phyloP scores from a whole-genome alignment of 257 asterid genomes.

The Solanum tacnaense region DNA sequence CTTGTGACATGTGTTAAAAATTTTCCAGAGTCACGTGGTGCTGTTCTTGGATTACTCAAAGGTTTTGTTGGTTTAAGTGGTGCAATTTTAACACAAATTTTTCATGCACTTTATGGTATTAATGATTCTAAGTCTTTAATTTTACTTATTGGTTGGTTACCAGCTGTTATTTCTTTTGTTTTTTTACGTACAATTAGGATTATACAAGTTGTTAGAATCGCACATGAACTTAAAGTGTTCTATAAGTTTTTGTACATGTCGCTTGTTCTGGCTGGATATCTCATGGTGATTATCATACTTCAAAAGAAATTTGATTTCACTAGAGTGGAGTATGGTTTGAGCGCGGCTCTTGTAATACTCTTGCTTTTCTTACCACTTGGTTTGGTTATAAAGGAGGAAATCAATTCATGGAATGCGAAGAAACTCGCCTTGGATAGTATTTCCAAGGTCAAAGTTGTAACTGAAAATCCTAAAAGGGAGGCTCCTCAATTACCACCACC shows the following conservation, averaged over 20 bases:
- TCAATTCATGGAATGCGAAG: slow-evolving; percentile 3
- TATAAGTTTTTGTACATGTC: slow-evolving; percentile 21
- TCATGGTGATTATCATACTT: slow-evolving; percentile 24
- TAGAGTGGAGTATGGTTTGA: not conserved
- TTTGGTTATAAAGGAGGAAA: slow-evolving; percentile 20
- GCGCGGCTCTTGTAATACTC: slow-evolving; percentile 5
- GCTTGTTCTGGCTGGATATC: slow-evolving; percentile 24
- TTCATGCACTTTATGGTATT: slow-evolving; percentile 15
- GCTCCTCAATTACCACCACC: not conserved
- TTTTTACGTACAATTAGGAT: slow-evolving; percentile 26
- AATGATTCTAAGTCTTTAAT: slow-evolving; percentile 16
- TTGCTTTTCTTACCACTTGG: slow-evolving; percentile 19
- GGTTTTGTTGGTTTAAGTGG: slow-evolving; percentile 37
- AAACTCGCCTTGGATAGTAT: slow-evolving; percentile 10
- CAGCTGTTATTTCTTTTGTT: slow-evolving; percentile 13
- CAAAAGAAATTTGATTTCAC: slow-evolving; percentile 4
- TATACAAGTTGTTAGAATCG: slow-evolving; percentile 8
- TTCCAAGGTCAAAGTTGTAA: slow-evolving; percentile 15
- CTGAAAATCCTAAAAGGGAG: slow-evolving; percentile 7
- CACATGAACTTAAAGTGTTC: slow-evolving; percentile 24
- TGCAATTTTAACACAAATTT: slow-evolving; percentile 28
- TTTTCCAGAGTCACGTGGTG: slow-evolving; percentile 54
- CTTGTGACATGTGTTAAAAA: slow-evolving; percentile 72
- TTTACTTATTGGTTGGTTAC: slow-evolving; percentile 30
- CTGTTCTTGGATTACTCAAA: slow-evolving; percentile 26